phyloP scores from a whole-genome alignment of 108 stramenopile species.

The Nitzschia sp. region DNA sequence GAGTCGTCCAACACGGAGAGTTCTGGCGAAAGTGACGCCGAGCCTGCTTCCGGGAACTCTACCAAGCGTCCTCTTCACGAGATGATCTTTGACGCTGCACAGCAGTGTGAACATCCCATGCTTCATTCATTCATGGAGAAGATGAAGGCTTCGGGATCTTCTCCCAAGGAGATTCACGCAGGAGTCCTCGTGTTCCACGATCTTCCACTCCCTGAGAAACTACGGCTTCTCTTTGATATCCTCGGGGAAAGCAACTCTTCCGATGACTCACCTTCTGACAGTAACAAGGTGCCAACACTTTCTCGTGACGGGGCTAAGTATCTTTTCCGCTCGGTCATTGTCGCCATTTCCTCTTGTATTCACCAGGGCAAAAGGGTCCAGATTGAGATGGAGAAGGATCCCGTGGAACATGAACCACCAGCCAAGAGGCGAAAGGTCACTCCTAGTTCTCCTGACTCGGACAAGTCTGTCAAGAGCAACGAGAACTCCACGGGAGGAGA shows the following conservation, averaged over 20 bases:
- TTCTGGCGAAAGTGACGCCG: neutral
- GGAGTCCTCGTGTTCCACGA: constrained; percentile 66
- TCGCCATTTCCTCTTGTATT: constrained; percentile 65
- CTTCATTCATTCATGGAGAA: constrained; percentile 43
- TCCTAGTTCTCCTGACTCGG: constrained; percentile 16
- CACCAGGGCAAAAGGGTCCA: constrained; percentile 37
- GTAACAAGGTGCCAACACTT: constrained; percentile 26
- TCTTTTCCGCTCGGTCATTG: constrained; percentile 68
- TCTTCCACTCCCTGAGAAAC: constrained; percentile 57
- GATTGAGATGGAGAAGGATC: constrained; percentile 32
- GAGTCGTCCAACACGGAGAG: neutral
- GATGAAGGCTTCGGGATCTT: constrained; percentile 34
- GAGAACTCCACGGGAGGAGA: constrained; percentile 24
- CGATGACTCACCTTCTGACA: constrained; percentile 27
- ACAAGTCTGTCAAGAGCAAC: constrained; percentile 13
- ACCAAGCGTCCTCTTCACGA: constrained; percentile 35
- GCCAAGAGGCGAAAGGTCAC: constrained; percentile 32
- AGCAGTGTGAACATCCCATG: constrained; percentile 42
- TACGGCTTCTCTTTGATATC: constrained; percentile 53
- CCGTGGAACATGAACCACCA: constrained; percentile 16
- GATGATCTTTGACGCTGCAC: constrained; percentile 47
- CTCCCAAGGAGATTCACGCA: constrained; percentile 43
- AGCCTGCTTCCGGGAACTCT: neutral
- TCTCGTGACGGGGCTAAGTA: constrained; percentile 43
- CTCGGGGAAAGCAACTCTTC: constrained; percentile 12